Conservation (phyloP, 2,329 filamentous ascomycete genomes). For the Colletotrichum echinochloae region DNA sequence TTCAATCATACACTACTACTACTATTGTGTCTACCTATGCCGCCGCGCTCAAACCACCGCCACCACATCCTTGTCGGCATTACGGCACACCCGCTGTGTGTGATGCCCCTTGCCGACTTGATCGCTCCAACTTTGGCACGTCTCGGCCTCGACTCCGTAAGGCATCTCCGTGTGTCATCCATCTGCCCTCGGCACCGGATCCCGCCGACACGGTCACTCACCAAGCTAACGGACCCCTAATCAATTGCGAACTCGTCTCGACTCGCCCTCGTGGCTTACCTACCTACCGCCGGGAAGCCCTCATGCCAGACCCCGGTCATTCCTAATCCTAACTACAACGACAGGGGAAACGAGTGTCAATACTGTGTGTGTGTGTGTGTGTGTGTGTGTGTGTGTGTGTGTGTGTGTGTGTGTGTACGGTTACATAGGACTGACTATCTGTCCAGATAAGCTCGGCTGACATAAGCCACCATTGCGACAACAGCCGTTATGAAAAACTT, state of each 20-base stretch:
- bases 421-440: not conserved
- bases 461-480: not conserved
- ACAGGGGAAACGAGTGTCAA: not conserved
- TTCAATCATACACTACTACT: too few species aligned
- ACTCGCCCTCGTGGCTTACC: conserved; percentile 3
- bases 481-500: not conserved
- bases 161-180: conserved; percentile 20
- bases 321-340: not conserved
- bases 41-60: not conserved
- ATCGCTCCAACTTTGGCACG: conserved; percentile 10
- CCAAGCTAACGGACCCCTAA: not conserved
- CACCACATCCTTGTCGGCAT: conserved; percentile 14
- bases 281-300: not conserved
- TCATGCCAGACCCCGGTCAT: conserved; percentile 24
- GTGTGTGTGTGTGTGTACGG: rapidly evolving
- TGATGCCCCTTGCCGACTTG: not conserved
- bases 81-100: not conserved
- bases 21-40: too few species aligned
- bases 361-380: not conserved
- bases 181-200: conserved; percentile 15
- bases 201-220: not conserved
- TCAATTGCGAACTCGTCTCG: conserved; percentile 12
- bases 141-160: not conserved
- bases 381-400: not conserved
- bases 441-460: conserved; percentile 3